Base-by-base conservation (phyloP, 2,329 filamentous ascomycete genomes). In the Epichloe aotearoae region DNA sequence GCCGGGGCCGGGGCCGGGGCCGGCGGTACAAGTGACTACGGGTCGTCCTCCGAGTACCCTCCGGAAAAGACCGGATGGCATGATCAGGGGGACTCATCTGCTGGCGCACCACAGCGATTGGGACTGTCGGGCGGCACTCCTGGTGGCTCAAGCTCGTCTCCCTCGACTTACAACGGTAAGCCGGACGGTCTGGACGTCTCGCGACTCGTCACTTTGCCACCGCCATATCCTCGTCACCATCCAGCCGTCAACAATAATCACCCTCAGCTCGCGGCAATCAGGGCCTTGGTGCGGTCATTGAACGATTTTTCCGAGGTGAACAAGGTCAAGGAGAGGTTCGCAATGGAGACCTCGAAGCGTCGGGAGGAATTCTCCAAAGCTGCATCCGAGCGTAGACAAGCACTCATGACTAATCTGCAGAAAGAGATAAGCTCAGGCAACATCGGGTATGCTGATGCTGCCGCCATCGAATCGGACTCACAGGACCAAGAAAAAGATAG, bases 221-320 rank as follows among this genome's bases (percentile, higher is more conserved):
- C 93, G 1, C 87, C 93, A 2, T 97, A 95, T 64, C 93, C 93
- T 1, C 83, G 91, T 7, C 91, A 97, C 61, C 86, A 97, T 59
- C 93, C 93, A 8, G 93, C 93, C 0, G 87, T 97, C 15, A 96
- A 95, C 65, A 98, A 97, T 62, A 94, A 81, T 58, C 93, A 98
- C 62, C 93, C 93, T 0, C 85, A 94, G 56, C 76, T 98, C n/a
- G 77, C 84, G 0, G 76, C 81, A 1, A 90, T 87, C 45, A 82
- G 93, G 47, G 81, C 75, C 3, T 77, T 82, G 0, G 85, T 96
- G 19, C 80, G 89, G 14, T 74, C 76, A 1, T 69, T 95, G 40
- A 85, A 83, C 49, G 83, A 93, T 58, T 69, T 95, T 47, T 74
- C 76, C 15, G 86, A 93, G 60, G 70, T 91, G 5, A 77, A 83